phyloP scores from a whole-genome alignment of 2,329 filamentous ascomycete species.

The Fusarium incarnatum region DNA sequence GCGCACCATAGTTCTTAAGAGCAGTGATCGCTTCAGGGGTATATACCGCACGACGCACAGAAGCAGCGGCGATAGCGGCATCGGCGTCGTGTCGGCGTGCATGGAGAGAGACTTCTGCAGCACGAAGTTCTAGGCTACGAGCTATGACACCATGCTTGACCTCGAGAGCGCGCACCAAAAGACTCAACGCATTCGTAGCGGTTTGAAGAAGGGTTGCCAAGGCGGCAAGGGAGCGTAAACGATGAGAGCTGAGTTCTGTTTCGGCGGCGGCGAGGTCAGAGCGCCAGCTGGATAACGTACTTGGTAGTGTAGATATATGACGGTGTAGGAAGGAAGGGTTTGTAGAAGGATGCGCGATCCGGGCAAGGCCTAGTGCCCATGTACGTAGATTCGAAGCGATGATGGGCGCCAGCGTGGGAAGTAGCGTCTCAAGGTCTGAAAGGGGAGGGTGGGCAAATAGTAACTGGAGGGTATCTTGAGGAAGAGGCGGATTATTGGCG shows the following conservation, averaged over 20 bases:
- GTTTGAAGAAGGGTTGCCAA: slow-evolving; percentile 55
- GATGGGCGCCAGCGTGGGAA: slow-evolving; percentile 61
- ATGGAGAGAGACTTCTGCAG: slow-evolving; percentile 57
- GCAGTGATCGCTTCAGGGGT: slow-evolving; percentile 57
- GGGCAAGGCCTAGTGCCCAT: slow-evolving; percentile 61
- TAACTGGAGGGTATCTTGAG: slow-evolving; percentile 53
- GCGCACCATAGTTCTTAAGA: slow-evolving; percentile 60
- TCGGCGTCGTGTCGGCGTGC: slow-evolving; percentile 58
- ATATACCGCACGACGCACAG: slow-evolving; percentile 57
- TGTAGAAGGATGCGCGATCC: slow-evolving; percentile 61
- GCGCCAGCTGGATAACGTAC: slow-evolving; percentile 54
- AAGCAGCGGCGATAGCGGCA: slow-evolving; percentile 51
- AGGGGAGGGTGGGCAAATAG: slow-evolving; percentile 65
- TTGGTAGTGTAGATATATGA: slow-evolving; percentile 61
- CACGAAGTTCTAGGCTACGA: slow-evolving; percentile 63
- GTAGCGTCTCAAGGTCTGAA: slow-evolving; percentile 58
- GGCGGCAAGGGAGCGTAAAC: slow-evolving; percentile 54
- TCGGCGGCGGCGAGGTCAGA: slow-evolving; percentile 48
- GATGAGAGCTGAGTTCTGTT: slow-evolving; percentile 52
- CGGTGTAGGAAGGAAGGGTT: slow-evolving; percentile 70
- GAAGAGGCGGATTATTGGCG: slow-evolving; percentile 49
- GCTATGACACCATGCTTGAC: slow-evolving; percentile 66
- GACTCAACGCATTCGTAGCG: slow-evolving; percentile 54
- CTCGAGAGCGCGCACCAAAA: slow-evolving; percentile 64
- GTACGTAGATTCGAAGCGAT: slow-evolving; percentile 63